Conservation (phyloP, 2,329 filamentous ascomycete species). For the Dothidotthia symphoricarpi region DNA sequence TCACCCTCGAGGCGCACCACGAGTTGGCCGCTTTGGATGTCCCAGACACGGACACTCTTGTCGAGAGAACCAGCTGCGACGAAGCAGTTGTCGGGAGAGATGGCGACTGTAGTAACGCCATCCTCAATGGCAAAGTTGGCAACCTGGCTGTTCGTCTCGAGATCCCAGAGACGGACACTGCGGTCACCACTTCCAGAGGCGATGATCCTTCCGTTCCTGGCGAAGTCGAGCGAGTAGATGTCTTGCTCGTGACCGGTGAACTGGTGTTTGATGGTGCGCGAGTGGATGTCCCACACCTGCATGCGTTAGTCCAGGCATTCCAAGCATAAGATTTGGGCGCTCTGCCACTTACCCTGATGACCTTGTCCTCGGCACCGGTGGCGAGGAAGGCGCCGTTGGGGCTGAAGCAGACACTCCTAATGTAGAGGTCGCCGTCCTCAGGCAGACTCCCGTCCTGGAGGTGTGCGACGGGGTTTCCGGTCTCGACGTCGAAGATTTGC, state of each 20-base stretch:
- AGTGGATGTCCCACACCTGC: slow-evolving; percentile 91
- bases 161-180: slow-evolving; percentile 94
- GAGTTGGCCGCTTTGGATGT: slow-evolving; percentile 79
- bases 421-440: slow-evolving; percentile 89
- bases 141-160: slow-evolving; percentile 77
- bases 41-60: slow-evolving; percentile 98
- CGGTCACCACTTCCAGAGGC: slow-evolving; percentile 93
- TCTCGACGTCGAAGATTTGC: slow-evolving; percentile 94
- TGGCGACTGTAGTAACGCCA: slow-evolving; percentile 94
- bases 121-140: slow-evolving; percentile 91
- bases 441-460: slow-evolving; percentile 87
- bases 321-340: not conserved
- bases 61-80: slow-evolving; percentile 94
- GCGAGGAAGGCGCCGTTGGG: slow-evolving; percentile 91
- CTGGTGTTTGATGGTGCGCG: slow-evolving; percentile 80
- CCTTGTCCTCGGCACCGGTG: slow-evolving; percentile 95
- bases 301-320: slow-evolving; percentile 6
- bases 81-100: slow-evolving; percentile 90
- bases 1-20: slow-evolving; percentile 90
- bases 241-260: slow-evolving; percentile 98
- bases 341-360: slow-evolving; percentile 83
- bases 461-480: slow-evolving; percentile 82
- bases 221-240: slow-evolving; percentile 95
- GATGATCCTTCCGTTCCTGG: slow-evolving; percentile 88
- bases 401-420: slow-evolving; percentile 97